These are phyloP conservation scores for Pythium brassicae DNA, from an alignment of 352 stramenopile species.

Conservation along the genomic window DNA sequence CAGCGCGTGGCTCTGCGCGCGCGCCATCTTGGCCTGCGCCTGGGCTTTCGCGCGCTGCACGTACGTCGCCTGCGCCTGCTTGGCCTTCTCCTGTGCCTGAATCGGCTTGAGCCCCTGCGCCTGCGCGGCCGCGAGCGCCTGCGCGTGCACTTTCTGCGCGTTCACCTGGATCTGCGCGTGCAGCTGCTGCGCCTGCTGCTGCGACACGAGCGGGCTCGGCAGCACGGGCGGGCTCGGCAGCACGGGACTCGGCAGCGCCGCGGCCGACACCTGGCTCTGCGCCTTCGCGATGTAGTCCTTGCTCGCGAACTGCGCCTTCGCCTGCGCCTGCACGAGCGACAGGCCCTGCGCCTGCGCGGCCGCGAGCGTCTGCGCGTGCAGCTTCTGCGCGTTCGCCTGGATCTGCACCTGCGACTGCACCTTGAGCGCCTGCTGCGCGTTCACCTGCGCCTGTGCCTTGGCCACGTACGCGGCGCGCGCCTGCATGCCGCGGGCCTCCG, in stretches of 20 bases:
- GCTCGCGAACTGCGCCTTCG: constrained; percentile 82
- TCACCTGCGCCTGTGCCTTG: constrained; percentile 84
- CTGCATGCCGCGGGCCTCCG: constrained; percentile 76
- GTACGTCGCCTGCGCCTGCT: constrained; percentile 86
- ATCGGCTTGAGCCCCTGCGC: constrained; percentile 82
- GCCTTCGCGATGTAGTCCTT: constrained; percentile 90
- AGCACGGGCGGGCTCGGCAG: constrained; percentile 51
- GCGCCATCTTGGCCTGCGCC: constrained; percentile 82
- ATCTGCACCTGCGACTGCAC: constrained; percentile 88
- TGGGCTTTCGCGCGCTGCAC: constrained; percentile 84
- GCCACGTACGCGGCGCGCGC: constrained; percentile 81
- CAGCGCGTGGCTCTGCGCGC: constrained; percentile 59
- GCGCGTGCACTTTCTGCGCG: constrained; percentile 84
- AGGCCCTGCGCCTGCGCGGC: constrained; percentile 81
- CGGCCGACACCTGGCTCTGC: constrained; percentile 74
- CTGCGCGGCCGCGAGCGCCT: constrained; percentile 83
- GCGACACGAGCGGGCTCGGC: constrained; percentile 54
- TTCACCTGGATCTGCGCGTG: constrained; percentile 89
- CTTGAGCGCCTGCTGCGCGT: constrained; percentile 75
- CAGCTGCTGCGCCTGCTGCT: constrained; percentile 83
- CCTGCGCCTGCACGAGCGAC: constrained; percentile 81
- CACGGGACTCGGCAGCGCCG: constrained; percentile 45
- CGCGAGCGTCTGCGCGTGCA: constrained; percentile 81
- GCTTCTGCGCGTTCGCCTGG: constrained; percentile 85
- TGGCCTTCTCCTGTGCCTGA: constrained; percentile 87